Evolutionary conservation across 495 filamentous ascomycete genomes (phyloP), one percentile per base, ranked within the genome.

Genomic region (Aspergillus haitiensis): DNA sequence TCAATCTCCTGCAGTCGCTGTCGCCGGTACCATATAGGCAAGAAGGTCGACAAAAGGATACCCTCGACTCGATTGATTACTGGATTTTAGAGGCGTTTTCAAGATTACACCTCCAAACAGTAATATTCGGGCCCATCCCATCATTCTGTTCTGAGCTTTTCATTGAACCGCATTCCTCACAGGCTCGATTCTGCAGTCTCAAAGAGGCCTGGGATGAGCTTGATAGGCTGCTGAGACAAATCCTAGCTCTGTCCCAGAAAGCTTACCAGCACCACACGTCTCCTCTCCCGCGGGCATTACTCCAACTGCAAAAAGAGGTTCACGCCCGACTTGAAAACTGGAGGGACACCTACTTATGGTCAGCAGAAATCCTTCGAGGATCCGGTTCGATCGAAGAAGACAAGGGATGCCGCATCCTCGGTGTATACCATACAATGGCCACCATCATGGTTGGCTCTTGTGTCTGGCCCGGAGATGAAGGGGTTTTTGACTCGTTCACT

Each of bases 401-500:
- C 21, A 55, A 42, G 32, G 52, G 50, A 33, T 75, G 55, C 35
- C 45, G 59, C 2, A 53, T 84, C n/a, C 69, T 84, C 10, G 63
- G 55, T 9, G 33, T 72, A 6, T 79, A 81, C 59, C 70, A 81
- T 61, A 69, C 63, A 50, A 79, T 84, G 76, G 73, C 75, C 0
- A 67, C 54, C 13, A 77, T 85, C 56, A 82, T 82, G 72, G 55
- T 61, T 6, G 67, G 68, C 16, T 77, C 75, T 0, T 75, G 74
- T 48, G 64, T 82, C 3, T 65, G 54, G 1, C 50, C 55, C 2
- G 45, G 55, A 12, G 61, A 72, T 18, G 78, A 83, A 66, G 66
- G 60, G 18, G 63, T 68, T 5, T 83, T 75, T 47, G 82, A 84
- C 60, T 32, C 56, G 0, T 67, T 78, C 44, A 78, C 74, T 0